Conservation (phyloP, 768 basidiomycete species). For the Hygrophorus russula region DNA sequence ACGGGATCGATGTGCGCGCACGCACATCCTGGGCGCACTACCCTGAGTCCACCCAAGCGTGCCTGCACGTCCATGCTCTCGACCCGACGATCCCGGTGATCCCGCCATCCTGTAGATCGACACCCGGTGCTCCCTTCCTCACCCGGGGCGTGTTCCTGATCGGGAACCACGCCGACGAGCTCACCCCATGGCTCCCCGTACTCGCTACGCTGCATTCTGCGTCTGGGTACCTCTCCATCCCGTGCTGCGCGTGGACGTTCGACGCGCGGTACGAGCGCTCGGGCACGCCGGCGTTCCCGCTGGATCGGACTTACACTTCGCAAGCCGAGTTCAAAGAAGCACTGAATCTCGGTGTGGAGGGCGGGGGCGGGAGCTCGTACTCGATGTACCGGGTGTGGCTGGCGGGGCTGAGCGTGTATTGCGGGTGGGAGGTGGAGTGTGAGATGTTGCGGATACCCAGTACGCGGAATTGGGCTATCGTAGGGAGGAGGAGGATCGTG, state of each 20-base stretch:
- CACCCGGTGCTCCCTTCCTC: conserved; percentile 16
- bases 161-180: conserved; percentile 93
- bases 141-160: conserved; percentile 60
- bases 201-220: conserved; percentile 51
- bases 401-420: conserved; percentile 54
- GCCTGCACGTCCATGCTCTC: conserved; percentile 59
- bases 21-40: conserved; percentile 81
- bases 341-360: conserved; percentile 54
- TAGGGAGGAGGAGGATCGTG: conserved; percentile 28
- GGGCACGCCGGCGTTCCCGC: conserved; percentile 20
- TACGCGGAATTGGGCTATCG: conserved; percentile 86
- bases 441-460: conserved; percentile 86
- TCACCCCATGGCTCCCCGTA: conserved; percentile 91
- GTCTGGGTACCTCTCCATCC: conserved; percentile 71
- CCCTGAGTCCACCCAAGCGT: conserved; percentile 45
- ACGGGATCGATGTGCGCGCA: conserved; percentile 78
- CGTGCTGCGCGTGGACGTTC: conserved; percentile 85
- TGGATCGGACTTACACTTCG: conserved; percentile 7
- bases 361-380: conserved; percentile 57
- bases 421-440: conserved; percentile 82
- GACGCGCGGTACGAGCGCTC: conserved; percentile 54
- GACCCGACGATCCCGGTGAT: conserved; percentile 38
- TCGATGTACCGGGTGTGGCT: conserved; percentile 83
- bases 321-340: conserved; percentile 19
- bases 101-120: conserved; percentile 2